Percentiles rank a stretch among this genome's conserved stretches.
phyloP scores from a whole-genome alignment of 1,284 basidiomycete species.

The Melampsora larici-populina region DNA sequence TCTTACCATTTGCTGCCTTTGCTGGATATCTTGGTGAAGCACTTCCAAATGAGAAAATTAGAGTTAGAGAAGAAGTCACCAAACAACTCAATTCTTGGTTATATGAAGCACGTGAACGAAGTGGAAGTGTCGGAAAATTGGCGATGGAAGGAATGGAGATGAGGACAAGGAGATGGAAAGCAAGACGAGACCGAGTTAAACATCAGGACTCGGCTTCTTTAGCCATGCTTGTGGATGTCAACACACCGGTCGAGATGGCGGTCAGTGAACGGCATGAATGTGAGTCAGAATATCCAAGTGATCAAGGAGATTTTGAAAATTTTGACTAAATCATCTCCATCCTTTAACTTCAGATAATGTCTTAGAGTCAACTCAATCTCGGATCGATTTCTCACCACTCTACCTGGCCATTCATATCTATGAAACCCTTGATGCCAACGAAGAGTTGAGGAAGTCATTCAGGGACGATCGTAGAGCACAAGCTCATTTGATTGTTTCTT shows the following conservation, averaged over 20 bases:
- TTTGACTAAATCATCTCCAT: background rate
- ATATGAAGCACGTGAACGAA: slow-evolving; percentile 86
- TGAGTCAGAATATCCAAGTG: slow-evolving; percentile 56
- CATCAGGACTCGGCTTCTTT: slow-evolving; percentile 58
- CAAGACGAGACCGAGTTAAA: slow-evolving; percentile 71
- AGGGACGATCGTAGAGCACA: slow-evolving; percentile 95
- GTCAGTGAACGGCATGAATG: slow-evolving; percentile 93
- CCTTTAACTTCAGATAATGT: slow-evolving; percentile 67
- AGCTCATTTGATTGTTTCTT: slow-evolving; percentile 88
- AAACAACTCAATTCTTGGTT: slow-evolving; percentile 96
- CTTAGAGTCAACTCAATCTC: slow-evolving; percentile 79
- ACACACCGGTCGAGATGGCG: slow-evolving; percentile 88
- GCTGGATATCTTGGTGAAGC: slow-evolving; percentile 87
- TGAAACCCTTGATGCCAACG: slow-evolving; percentile 78
- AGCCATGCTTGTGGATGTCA: slow-evolving; percentile 71
- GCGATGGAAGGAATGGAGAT: slow-evolving; percentile 87
- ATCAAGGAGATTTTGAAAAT: too few species aligned
- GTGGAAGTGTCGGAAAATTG: slow-evolving; percentile 76
- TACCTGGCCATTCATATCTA: slow-evolving; percentile 98
- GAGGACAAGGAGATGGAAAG: slow-evolving; percentile 78
- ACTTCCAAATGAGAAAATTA: slow-evolving; percentile 78
- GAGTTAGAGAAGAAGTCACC: slow-evolving; percentile 89
- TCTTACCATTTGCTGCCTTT: slow-evolving; percentile 83
- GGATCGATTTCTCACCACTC: slow-evolving; percentile 88
- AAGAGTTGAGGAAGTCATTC: slow-evolving; percentile 85